Base-by-base conservation (phyloP, 257 asterid genomes). In the Solanum lignicaule region DNA sequence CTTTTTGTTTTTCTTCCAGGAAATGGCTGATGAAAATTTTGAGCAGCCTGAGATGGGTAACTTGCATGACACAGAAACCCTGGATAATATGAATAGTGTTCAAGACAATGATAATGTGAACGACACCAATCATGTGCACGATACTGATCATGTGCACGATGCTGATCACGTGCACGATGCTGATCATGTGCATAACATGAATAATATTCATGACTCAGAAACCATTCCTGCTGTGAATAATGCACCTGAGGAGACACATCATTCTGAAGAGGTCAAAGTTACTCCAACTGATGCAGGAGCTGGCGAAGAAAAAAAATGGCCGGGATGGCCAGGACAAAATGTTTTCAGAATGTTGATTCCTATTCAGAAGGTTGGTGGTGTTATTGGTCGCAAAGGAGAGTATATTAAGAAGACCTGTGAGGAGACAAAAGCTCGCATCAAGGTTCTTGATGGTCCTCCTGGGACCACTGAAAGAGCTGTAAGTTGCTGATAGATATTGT, bases 241-340 rank as follows among this genome's bases (percentile, higher is more conserved):
- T 71, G 91, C 84, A 68, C 88, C 88, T 13, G 95, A 92, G 89
- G 87, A 87, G 60, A 73, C 89, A 27, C 88, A 87, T 84, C 83
- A 90, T 74, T 83, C 92, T 4, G 94, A 92, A 87, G 94, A 86
- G 88, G 86, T 43, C 18, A 89, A 85, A 84, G 89, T 65, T 60
- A 88, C 89, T 84, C 91, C 89, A 79, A 87, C 84, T 85, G 89
- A 89, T 83, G 83, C 89, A 58, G 91, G 60, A 36, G 87, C 75
- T 21, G 87, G 87, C 72, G 95, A 92, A 90, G 96, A 90, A 88
- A 94, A 92, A 90, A 92, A 84, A 86, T 94, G 98, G 98, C 98
- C 96, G 35, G 98, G 98, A 83, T 94, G 98, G 98, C 98, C 98
- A 15, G 96, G 98, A 82, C 95, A 94, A 87, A 94, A 93, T 39